These are phyloP conservation scores for Trichopus zeylanicus DNA, from an alignment of 116 monocot genomes.

Conservation along the genomic window DNA sequence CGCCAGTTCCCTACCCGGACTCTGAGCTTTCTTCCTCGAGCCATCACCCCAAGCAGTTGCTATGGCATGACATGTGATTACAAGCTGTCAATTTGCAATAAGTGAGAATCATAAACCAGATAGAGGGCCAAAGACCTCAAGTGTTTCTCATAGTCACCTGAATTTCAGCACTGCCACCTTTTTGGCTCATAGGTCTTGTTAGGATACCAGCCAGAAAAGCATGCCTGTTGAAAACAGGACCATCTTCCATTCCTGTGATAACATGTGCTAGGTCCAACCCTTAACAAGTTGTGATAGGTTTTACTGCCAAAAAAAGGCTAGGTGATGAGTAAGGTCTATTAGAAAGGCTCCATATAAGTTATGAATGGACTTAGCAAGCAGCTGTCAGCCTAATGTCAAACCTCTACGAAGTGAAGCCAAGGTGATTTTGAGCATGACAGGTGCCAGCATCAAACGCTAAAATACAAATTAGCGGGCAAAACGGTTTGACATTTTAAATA, in stretches of 20 bases:
- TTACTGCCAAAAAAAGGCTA: background rate
- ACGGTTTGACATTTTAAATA: no score
- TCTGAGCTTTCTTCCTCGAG: conserved; percentile 19
- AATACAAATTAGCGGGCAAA: no score
- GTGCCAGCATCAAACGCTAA: no score
- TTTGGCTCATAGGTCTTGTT: conserved; percentile 59
- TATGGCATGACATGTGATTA: conserved; percentile 81
- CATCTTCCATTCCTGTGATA: conserved; percentile 84
- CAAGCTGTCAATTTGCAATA: conserved; percentile 44
- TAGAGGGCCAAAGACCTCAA: background rate
- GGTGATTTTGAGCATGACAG: no score
- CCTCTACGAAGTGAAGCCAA: no score
- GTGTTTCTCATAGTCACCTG: conserved; percentile 38
- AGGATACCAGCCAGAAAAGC: conserved; percentile 65
- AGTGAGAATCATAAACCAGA: background rate
- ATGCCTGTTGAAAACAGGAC: conserved; percentile 64
- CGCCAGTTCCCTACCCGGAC: conserved; percentile 2
- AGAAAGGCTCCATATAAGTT: no score
- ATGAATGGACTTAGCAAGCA: no score
- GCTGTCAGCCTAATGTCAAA: no score
- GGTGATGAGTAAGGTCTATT: background rate
- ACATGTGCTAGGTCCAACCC: background rate
- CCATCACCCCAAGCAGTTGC: conserved; percentile 16
- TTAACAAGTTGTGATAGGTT: background rate
- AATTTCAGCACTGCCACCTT: conserved; percentile 57